phyloP scores from a whole-genome alignment of 1,284 basidiomycete genomes.

The Ustilago bromivora region DNA sequence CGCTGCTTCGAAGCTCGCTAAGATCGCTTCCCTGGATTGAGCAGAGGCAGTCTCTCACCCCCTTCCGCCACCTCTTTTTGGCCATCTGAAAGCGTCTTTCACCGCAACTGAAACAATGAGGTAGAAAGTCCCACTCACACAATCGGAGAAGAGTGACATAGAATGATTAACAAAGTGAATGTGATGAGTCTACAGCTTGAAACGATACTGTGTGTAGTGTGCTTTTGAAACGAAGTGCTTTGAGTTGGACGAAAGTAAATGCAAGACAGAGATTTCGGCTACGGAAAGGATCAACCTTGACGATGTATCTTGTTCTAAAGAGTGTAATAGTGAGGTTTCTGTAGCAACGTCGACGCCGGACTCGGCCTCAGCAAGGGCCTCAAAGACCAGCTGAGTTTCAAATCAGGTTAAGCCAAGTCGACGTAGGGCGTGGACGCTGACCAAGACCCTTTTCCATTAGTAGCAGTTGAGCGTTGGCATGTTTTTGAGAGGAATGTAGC shows the following conservation, averaged over 20 bases:
- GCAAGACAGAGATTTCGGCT: neutral
- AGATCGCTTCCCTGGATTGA: neutral
- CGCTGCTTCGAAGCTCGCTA: neutral
- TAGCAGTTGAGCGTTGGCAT: too few species aligned
- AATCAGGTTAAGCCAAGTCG: too few species aligned
- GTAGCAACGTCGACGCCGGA: too few species aligned
- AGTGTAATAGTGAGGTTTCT: neutral
- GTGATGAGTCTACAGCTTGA: slow-evolving; percentile 2
- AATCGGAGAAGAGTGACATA: neutral
- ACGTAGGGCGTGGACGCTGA: too few species aligned
- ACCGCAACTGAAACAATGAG: neutral
- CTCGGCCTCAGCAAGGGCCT: too few species aligned
- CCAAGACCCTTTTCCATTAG: too few species aligned
- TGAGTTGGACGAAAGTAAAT: neutral
- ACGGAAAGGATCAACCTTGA: slow-evolving; percentile 8
- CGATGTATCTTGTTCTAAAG: neutral
- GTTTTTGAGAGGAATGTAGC: too few species aligned
- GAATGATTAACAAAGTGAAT: slow-evolving; percentile 4
- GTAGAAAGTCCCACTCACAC: neutral
- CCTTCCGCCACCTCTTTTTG: neutral
- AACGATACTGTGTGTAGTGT: neutral
- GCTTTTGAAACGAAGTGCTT: slow-evolving; percentile 2
- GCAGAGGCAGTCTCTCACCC: neutral
- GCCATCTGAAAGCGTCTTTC: neutral
- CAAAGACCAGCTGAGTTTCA: too few species aligned